Evolutionary conservation across 495 filamentous ascomycete genomes (phyloP).

Genomic region (Apodospora peruviana): DNA sequence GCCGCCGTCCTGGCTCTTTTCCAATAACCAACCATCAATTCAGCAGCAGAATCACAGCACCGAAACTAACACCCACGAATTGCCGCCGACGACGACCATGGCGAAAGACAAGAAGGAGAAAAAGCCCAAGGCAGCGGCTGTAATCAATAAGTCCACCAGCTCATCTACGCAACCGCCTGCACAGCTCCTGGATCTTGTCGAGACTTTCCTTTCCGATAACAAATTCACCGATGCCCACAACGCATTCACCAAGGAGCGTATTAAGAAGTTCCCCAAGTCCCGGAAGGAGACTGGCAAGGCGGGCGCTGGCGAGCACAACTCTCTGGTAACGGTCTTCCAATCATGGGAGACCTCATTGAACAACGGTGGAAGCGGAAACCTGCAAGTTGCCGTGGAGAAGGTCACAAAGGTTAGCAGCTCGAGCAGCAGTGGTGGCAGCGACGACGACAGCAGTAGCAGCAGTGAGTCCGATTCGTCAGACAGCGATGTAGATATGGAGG

Average conservation of each 20-base stretch:
- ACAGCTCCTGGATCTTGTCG: constrained; percentile 60
- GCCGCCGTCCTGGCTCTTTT: constrained; percentile 42
- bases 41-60: too few species aligned
- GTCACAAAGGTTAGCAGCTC: constrained; percentile 33
- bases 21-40: constrained; percentile 27
- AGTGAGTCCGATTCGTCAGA: constrained; percentile 23
- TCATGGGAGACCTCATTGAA: constrained; percentile 39
- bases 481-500: constrained; percentile 57
- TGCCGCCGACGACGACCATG: constrained; percentile 5
- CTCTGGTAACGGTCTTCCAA: constrained; percentile 39
- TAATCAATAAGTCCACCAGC: constrained; percentile 1
- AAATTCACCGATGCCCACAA: constrained; percentile 54
- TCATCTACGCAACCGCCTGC: constrained; percentile 37
- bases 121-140: constrained; percentile 10
- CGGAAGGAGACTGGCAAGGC: constrained; percentile 18
- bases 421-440: constrained; percentile 29
- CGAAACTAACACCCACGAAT: too few species aligned
- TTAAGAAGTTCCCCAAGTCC: constrained; percentile 37
- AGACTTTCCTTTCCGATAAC: constrained; percentile 59
- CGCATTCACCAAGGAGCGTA: constrained; percentile 54
- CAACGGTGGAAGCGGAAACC: constrained; percentile 16
- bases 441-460: constrained; percentile 11
- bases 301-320: constrained; percentile 27
- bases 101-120: constrained; percentile 22
- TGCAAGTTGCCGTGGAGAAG: constrained; percentile 28